Base-by-base conservation (phyloP, 257 asterid species). In the Buddleja alternifolia region DNA sequence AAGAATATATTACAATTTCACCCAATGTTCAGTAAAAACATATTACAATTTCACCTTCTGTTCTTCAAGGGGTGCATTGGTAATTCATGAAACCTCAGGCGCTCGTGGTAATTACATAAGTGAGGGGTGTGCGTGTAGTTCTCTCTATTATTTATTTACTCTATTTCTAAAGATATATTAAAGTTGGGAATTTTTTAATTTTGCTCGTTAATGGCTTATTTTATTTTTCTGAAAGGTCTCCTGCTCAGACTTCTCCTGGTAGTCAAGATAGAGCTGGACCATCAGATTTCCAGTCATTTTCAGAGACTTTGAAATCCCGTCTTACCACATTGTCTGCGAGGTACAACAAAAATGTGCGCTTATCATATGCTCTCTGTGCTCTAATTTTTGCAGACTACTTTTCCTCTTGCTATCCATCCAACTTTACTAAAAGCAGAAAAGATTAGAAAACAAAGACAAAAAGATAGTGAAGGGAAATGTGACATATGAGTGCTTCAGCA, bases 231-330 rank as follows among this genome's bases (percentile, higher is more conserved):
- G 21, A 10, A n/a, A 68, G 66, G 57, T 59, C 76, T 52, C 81
- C 71, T 44, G 53, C 70, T 32, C 88, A 70, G 32, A 67, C 83
- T 39, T 78, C 81, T 40, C 85, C 86, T 8, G 63, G 71, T 67
- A 74, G 54, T 60, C 88, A 78, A 73, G 82, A 84, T 63, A 73
- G 80, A 72, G 85, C 83, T 29, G 88, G 90, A 65, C 77, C 90
- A 16, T 86, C 90, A 14, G 90, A 80, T 60, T 60, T 86, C 34
- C 88, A 82, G 71, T 73, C 88, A 25, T 70, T 86, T 25, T 77
- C 90, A 10, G 93, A 84, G 23, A 79, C 85, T 58, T 20, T 86
- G 25, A 86, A 86, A 65, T 80, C 85, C 10, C 86, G 88, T 10
- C 45, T 86, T 55, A 55, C 72, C 78, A 72, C 90, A 34, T 62